A percentile compares a stretch with the other conserved stretches of the same genome.
These are phyloP conservation scores for Aureobasidium melanogenum DNA, from an alignment of 2,329 filamentous ascomycete species.

Conservation along the genomic window DNA sequence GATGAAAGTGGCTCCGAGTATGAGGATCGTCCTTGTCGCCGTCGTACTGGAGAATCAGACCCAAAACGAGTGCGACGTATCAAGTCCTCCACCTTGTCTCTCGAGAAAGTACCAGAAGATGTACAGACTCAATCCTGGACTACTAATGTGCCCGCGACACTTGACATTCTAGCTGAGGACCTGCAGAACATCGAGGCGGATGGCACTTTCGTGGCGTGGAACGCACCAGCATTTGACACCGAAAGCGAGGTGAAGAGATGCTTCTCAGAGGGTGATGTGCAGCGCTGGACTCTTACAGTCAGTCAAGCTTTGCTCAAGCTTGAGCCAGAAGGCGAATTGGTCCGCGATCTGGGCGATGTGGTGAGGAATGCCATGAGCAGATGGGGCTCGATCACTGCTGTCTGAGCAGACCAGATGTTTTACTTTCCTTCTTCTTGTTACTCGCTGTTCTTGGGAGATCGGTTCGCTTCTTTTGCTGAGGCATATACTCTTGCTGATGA, in stretches of 20 bases:
- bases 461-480: not conserved
- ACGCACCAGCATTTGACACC: constrained; percentile 18
- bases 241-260: constrained; percentile 12
- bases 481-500: not conserved
- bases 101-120: constrained; percentile 29
- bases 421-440: not conserved
- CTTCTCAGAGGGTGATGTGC: constrained; percentile 12
- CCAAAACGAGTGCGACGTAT: constrained; percentile 19
- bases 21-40: constrained; percentile 16
- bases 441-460: not conserved
- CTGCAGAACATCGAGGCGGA: not conserved
- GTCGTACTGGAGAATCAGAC: constrained; percentile 16
- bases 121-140: constrained; percentile 20
- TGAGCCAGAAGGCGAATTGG: constrained; percentile 19
- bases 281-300: constrained; percentile 13
- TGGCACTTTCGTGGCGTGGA: constrained; percentile 19
- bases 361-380: constrained; percentile 3
- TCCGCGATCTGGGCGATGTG: constrained; percentile 16
- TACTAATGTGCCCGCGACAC: not conserved
- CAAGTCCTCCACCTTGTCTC: constrained; percentile 30
- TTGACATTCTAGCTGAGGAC: not conserved
- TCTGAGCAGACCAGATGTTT: not conserved
- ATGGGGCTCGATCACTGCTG: not conserved
- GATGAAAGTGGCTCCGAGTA: not conserved
- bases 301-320: constrained; percentile 15